Base-by-base conservation (phyloP, 2,329 filamentous ascomycete genomes). In the Pyrenochaeta sp. region DNA sequence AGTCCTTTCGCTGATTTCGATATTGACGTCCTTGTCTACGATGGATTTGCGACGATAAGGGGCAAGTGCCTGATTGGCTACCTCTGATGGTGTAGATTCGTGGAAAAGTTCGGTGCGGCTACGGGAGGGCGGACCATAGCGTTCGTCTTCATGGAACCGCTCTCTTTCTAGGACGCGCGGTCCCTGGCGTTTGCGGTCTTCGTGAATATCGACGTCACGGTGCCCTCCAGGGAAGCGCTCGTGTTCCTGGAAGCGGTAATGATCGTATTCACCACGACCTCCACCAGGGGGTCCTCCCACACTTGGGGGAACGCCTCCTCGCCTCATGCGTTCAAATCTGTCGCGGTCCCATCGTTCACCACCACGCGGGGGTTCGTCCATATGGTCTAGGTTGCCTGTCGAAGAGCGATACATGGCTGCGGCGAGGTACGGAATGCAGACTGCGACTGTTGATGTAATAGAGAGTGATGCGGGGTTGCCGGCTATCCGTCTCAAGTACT, bases 11-110 rank as follows among this genome's bases (percentile, higher is more conserved):
- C n/a, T n/a, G n/a, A 48, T 55, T 7, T 81, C 79, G 4, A 79
- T 71, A 19, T 79, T 78, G 36, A 79, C 68, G 40, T 84, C 81
- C 21, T 77, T 75, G 51, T 86, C 84, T 44, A 78, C 77, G 51
- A 85, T 68, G 30, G 81, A 76, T 45, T 81, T 80, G 21, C 82
- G 81, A 44, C 83, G 82, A 56, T 80, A 83, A 38, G 83, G 80
- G 44, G 75, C 80, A 53, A 85, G 70, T 6, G 81, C 77, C 42
- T 77, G 79, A 19, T 78, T 74, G 46, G 74, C 74, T 29, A 77
- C 52, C 45, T 79, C 76, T 48, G 68, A 72, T 18, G 69, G 75
- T 53, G 68, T 72, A 9, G 73, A 65, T 41, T 79, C 76, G 27
- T 77, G 74, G 46, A 78, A 76, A 1, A 79, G 55, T 27, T 78